Percentiles rank a stretch among this genome's conserved stretches.
These are phyloP conservation scores for Penicillium sp. DNA, from an alignment of 2,329 filamentous ascomycete species.

Conservation along the genomic window DNA sequence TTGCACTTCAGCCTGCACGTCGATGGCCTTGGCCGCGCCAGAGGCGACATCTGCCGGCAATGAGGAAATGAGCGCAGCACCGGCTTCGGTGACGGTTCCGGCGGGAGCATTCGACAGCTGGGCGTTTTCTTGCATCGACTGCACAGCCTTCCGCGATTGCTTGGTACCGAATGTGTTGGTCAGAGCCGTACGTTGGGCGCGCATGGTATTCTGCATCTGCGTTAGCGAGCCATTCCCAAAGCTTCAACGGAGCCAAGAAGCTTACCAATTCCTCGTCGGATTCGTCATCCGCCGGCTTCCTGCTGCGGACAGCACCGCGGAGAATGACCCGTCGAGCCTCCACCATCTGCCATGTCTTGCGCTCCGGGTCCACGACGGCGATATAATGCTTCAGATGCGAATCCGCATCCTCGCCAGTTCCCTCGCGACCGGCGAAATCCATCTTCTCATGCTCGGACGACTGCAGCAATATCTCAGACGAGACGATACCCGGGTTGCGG, in stretches of 20 bases:
- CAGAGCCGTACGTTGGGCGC: constrained; percentile 41
- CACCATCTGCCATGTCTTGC: constrained; percentile 51
- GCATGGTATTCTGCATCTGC: constrained; percentile 32
- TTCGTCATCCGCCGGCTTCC: constrained; percentile 26
- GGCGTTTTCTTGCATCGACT: constrained; percentile 47
- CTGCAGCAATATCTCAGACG: constrained; percentile 55
- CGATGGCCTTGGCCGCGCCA: constrained; percentile 31
- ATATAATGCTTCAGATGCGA: constrained; percentile 57
- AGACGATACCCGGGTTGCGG: constrained; percentile 35
- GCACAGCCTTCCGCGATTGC: constrained; percentile 47
- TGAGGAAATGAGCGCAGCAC: constrained; percentile 42
- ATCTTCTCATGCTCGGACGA: constrained; percentile 58
- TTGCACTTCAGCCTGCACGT: constrained; percentile 42
- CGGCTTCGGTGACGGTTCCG: constrained; percentile 36
- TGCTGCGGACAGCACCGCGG: constrained; percentile 44
- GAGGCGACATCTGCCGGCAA: constrained; percentile 36
- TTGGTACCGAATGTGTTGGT: constrained; percentile 50
- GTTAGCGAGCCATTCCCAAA: constrained; percentile 7
- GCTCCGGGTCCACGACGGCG: constrained; percentile 55
- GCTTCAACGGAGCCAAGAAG: background rate
- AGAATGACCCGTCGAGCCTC: constrained; percentile 53
- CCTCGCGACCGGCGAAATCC: constrained; percentile 54
- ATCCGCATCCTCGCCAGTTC: constrained; percentile 47
- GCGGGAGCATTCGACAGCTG: constrained; percentile 41
- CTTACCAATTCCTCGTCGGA: constrained; percentile 32